These are phyloP conservation scores for Cinnamomum chago DNA, from an alignment of 164 flowering plant genomes.

Conservation along the genomic window DNA sequence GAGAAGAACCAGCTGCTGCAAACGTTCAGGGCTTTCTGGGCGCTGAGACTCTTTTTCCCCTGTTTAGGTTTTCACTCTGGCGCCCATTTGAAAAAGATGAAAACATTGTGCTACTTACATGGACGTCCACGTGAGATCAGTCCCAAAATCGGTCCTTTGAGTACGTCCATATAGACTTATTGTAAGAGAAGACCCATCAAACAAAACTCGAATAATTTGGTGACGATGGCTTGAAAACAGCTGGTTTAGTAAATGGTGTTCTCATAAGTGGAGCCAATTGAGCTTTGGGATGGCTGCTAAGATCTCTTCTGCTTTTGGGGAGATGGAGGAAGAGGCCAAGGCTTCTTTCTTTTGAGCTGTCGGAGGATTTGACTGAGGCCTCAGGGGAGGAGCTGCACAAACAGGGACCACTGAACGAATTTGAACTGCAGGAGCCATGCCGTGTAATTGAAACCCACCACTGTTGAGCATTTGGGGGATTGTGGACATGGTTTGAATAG, in stretches of 20 bases:
- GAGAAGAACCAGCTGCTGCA: too few relatives aligned
- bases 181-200: background rate
- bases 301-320: conserved; percentile 8
- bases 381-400: conserved; percentile 40
- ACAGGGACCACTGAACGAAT: conserved; percentile 51
- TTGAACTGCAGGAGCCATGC: conserved; percentile 44
- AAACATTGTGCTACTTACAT: too few relatives aligned
- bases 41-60: too few relatives aligned
- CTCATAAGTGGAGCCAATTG: conserved; percentile 10
- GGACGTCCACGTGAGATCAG: too few relatives aligned
- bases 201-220: conserved; percentile 8
- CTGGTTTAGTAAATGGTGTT: background rate
- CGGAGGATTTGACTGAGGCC: conserved; percentile 15
- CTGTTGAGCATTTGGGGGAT: conserved; percentile 9
- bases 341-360: conserved; percentile 14
- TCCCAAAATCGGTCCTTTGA: too few relatives aligned
- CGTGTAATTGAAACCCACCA: conserved; percentile 15
- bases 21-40: too few relatives aligned
- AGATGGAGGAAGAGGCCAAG: conserved; percentile 7
- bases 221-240: background rate
- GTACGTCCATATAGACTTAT: too few relatives aligned
- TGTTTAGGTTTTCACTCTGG: too few relatives aligned
- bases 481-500: background rate
- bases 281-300: conserved; percentile 8
- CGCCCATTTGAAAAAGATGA: too few relatives aligned